Evolutionary conservation across 495 filamentous ascomycete genomes (phyloP).

Genomic region (Ramalina intermedia): DNA sequence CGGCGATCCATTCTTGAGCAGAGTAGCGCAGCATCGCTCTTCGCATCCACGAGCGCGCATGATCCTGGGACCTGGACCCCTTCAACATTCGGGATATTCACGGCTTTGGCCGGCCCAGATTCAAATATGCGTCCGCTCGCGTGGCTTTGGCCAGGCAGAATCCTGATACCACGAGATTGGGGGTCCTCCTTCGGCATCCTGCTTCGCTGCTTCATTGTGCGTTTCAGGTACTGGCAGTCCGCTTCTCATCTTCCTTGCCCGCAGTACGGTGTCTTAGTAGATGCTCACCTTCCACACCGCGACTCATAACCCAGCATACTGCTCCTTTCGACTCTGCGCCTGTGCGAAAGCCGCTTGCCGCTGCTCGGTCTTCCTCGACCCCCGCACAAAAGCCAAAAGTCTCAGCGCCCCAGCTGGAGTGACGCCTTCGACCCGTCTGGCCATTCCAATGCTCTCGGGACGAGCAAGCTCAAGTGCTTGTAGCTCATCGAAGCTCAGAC

Average conservation of each 20-base stretch:
- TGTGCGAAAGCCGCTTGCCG: slow-evolving; percentile 4
- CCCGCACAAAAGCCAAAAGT: slow-evolving; percentile 30
- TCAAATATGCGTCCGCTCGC: too few relatives aligned
- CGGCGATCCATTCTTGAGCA: background rate
- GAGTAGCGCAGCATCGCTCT: too few relatives aligned
- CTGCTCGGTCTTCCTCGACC: slow-evolving; percentile 7
- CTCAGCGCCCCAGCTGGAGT: slow-evolving; percentile 35
- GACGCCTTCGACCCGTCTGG: slow-evolving; percentile 71
- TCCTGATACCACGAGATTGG: too few relatives aligned
- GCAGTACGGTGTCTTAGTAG: background rate
- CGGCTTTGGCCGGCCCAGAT: too few relatives aligned
- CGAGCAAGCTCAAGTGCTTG: slow-evolving; percentile 48
- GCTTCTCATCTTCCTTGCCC: background rate
- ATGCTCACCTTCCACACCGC: background rate
- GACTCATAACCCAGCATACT: slow-evolving; percentile 10
- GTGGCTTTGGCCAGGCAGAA: too few relatives aligned
- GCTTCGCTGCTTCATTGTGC: too few relatives aligned
- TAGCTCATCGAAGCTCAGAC: slow-evolving; percentile 67
- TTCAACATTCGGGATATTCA: too few relatives aligned
- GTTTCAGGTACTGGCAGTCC: background rate
- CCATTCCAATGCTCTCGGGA: slow-evolving; percentile 80
- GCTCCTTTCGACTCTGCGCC: slow-evolving; percentile 9
- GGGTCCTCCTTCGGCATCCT: too few relatives aligned
- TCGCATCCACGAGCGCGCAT: too few relatives aligned
- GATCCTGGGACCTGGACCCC: too few relatives aligned